Evolutionary conservation across 2,329 filamentous ascomycete genomes (phyloP), one percentile per base, ranked within the genome.

Genomic region (Hypomyces perniciosus): DNA sequence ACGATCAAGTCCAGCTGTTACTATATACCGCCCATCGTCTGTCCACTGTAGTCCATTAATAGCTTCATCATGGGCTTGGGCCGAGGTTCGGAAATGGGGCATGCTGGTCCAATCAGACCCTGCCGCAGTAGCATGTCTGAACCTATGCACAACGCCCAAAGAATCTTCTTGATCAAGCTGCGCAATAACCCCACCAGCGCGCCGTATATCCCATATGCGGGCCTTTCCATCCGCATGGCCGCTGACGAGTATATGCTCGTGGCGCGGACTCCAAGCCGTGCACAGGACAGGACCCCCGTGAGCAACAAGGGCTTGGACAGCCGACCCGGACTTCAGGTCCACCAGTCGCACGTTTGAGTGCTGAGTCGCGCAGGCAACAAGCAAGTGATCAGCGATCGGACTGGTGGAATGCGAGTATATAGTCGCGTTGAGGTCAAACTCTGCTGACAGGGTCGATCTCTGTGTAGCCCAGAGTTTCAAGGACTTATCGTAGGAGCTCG

Each of bases 21-120:
- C 76, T 13, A 97, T 75, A 63, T 86, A 84, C 10, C 73, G 75
- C 1, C 90, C 90, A 62, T 90, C 84, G 53, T 89, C 84, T 1
- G 87, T 91, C 90, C 90, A 97, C 1, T 84, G 76, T 6, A 96
- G 72, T 1, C 88, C 88, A 55, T 96, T 96, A 2, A 95, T 90
- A 1, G 89, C 81, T 3, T 88, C 90, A 8, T 79, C 77, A 62
- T 97, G 92, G 0, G 92, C 90, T 56, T 77, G 78, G 4, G 78
- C 78, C 2, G 77, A 71, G 61, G 59, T 73, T 63, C 70, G 79
- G 40, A 80, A 70, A 44, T 64, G 65, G 28, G 64, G 62, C 29
- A 62, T 59, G 37, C 60, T 57, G 9, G 50, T 57, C 62, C 64
- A 65, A 20, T 63, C 61, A 8, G 60, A 47, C 1, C 65, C 68